Evolutionary conservation across 768 basidiomycete species (phyloP).

Genomic region (Panus rudis): DNA sequence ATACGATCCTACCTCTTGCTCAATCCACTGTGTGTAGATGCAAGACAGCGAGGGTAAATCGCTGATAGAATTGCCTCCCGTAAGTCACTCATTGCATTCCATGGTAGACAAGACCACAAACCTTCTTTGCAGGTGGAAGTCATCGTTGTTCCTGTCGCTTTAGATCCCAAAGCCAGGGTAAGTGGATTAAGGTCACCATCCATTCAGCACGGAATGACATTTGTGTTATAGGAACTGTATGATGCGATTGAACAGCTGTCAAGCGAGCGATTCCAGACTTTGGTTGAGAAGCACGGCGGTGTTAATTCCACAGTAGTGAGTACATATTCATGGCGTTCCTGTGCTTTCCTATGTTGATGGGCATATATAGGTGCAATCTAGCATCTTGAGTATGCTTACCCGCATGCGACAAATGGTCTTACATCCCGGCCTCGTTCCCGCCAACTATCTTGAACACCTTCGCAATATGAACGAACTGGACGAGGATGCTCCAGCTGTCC

Average conservation of each 20-base stretch:
- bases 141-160: conserved; percentile 62
- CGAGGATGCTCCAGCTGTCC: conserved; percentile 26
- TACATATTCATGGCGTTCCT: background rate
- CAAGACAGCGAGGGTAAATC: conserved; percentile 70
- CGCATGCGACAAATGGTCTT: conserved; percentile 78
- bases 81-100: conserved; percentile 19
- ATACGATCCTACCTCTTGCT: background rate
- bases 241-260: conserved; percentile 62
- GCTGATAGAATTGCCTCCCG: conserved; percentile 71
- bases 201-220: conserved; percentile 2
- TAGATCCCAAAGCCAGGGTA: conserved; percentile 61
- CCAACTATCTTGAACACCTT: conserved; percentile 63
- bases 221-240: conserved; percentile 45
- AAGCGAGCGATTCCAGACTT: conserved; percentile 50
- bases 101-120: background rate
- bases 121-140: conserved; percentile 55
- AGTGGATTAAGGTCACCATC: conserved; percentile 14
- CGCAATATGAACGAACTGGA: conserved; percentile 26
- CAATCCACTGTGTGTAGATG: conserved; percentile 45
- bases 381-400: conserved; percentile 77
- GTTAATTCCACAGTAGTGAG: conserved; percentile 33
- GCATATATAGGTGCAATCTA: conserved; percentile 47
- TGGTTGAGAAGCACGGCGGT: conserved; percentile 36
- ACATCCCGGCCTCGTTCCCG: conserved; percentile 70
- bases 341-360: conserved; percentile 5